Evolutionary conservation across 2,329 filamentous ascomycete genomes (phyloP).

Genomic region (Neopestalotiopsis clavispora): DNA sequence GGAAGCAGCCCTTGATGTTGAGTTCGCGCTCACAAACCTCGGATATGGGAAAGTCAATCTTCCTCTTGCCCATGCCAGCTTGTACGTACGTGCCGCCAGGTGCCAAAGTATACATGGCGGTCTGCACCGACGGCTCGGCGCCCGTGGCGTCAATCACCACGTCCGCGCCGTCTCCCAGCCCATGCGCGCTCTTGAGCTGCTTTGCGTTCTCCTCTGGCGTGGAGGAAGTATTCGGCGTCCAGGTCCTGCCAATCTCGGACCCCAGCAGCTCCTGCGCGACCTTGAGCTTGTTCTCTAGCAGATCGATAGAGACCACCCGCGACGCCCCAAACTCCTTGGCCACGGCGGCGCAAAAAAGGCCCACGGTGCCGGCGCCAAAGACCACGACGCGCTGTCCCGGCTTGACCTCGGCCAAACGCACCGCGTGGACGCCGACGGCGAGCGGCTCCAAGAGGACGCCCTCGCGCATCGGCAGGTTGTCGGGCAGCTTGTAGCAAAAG

Average conservation of each 20-base stretch:
- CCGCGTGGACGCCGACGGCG: slow-evolving; percentile 84
- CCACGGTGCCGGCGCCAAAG: slow-evolving; percentile 87
- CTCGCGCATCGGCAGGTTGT: slow-evolving; percentile 79
- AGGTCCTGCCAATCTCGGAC: slow-evolving; percentile 71
- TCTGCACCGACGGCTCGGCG: slow-evolving; percentile 79
- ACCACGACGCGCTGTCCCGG: slow-evolving; percentile 81
- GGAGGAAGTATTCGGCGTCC: slow-evolving; percentile 47
- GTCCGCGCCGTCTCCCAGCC: slow-evolving; percentile 71
- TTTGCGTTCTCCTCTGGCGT: slow-evolving; percentile 75
- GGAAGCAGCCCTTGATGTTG: slow-evolving; percentile 84
- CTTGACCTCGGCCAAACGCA: slow-evolving; percentile 71
- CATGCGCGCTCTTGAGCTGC: slow-evolving; percentile 66
- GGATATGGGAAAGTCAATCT: slow-evolving; percentile 92
- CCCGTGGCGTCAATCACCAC: slow-evolving; percentile 82
- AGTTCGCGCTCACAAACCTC: slow-evolving; percentile 89
- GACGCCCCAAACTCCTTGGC: slow-evolving; percentile 82
- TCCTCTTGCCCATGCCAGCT: slow-evolving; percentile 86
- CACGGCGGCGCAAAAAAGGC: slow-evolving; percentile 85
- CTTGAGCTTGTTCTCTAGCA: slow-evolving; percentile 77
- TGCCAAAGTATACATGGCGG: slow-evolving; percentile 71
- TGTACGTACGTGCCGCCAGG: slow-evolving; percentile 80
- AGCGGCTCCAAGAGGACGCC: slow-evolving; percentile 91
- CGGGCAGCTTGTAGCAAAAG: slow-evolving; percentile 91
- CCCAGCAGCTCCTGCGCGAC: slow-evolving; percentile 78
- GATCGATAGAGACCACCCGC: slow-evolving; percentile 84